Percentiles rank a stretch among this genome's conserved stretches.
Evolutionary conservation across 345 rosid species (phyloP).

Genomic region (Brassica rapa): DNA sequence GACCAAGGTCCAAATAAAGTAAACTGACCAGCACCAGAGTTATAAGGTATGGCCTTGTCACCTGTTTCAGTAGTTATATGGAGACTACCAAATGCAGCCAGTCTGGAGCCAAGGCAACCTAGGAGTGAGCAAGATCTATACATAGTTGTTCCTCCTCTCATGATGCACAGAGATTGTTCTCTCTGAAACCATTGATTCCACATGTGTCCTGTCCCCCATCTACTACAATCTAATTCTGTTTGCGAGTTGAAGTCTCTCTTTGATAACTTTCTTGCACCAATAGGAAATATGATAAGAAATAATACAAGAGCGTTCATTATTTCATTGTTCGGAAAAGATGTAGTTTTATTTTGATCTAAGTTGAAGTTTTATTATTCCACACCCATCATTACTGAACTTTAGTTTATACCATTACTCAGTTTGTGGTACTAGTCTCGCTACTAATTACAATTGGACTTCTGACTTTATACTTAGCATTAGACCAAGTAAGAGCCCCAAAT

Average conservation of each 20-base stretch:
- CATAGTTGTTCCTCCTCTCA: slow-evolving; percentile 39
- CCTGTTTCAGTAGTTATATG: slow-evolving; percentile 55
- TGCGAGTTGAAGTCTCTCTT: slow-evolving; percentile 16
- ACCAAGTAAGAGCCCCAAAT: slow-evolving; percentile 75
- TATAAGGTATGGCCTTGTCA: slow-evolving; percentile 54
- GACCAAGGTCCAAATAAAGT: slow-evolving; percentile 48
- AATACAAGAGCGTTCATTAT: too few species aligned
- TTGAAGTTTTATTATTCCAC: slow-evolving; percentile 28
- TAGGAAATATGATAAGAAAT: slow-evolving; percentile 18
- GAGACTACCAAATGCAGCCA: too few species aligned
- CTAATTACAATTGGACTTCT: slow-evolving; percentile 62
- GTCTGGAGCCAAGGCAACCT: slow-evolving; percentile 14
- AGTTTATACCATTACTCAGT: slow-evolving; percentile 5
- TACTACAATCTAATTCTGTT: slow-evolving; percentile 14
- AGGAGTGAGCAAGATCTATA: slow-evolving; percentile 29
- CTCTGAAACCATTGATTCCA: slow-evolving; percentile 35
- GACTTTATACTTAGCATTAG: slow-evolving; percentile 54
- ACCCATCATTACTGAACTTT: slow-evolving; percentile 9
- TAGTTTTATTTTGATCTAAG: neutral
- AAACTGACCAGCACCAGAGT: slow-evolving; percentile 69
- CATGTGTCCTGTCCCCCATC: slow-evolving; percentile 32
- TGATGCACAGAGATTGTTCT: slow-evolving; percentile 5
- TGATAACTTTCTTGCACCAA: slow-evolving; percentile 39
- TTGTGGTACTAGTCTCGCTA: slow-evolving; percentile 33
- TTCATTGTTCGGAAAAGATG: neutral